Base-by-base conservation (phyloP, 352 stramenopile species). In the Globisporangium irregulare region DNA sequence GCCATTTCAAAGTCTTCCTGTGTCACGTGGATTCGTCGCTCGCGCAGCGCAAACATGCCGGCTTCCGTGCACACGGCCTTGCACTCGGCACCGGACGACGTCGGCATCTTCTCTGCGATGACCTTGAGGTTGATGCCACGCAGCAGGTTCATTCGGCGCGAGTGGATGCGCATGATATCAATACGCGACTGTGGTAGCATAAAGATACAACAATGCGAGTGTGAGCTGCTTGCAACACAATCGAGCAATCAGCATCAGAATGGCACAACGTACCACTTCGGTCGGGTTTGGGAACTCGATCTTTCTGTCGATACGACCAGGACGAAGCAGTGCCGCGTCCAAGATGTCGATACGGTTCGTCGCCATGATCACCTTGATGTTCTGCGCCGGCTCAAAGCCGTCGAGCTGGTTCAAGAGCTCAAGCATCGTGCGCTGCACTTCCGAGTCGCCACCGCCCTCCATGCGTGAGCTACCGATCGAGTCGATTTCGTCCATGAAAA, bases 401-500 rank as follows among this genome's bases (percentile, higher is more conserved):
- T 98, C 95, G 51, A 98, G 89, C 84, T 99, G 97, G 87, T 99
- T 99, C 43, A 99, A 84, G 24, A 99, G 84, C 87, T 99, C 97
- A 48, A 99, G 84, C 98, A 99, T 99, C 57, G 98, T 99, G 53
- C 98, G 93, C 83, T 99, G 97, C 55, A 99, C 98, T 79, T 99
- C 98, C 22, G 95, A 99, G 79, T 99, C 98, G 32, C 97, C 97
- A 46, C 97, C 91, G 55, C 91, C 89, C 64, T 98, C 95, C 73
- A 97, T 92, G 53, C 92, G 86, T 25, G 91, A 97, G 53, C 87
- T 94, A 62, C 98, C 98, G 71, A 99, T 99, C 56, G 94, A 99
- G 81, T 99, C 98, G 76, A 99, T 99, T 82, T 99, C 98, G 76
- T 99, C 98, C 98, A 99, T 99, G 70, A 99, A 99, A 69, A 99